These are phyloP conservation scores for Talaromyces piceae DNA, from an alignment of 2,329 filamentous ascomycete genomes.

Conservation along the genomic window DNA sequence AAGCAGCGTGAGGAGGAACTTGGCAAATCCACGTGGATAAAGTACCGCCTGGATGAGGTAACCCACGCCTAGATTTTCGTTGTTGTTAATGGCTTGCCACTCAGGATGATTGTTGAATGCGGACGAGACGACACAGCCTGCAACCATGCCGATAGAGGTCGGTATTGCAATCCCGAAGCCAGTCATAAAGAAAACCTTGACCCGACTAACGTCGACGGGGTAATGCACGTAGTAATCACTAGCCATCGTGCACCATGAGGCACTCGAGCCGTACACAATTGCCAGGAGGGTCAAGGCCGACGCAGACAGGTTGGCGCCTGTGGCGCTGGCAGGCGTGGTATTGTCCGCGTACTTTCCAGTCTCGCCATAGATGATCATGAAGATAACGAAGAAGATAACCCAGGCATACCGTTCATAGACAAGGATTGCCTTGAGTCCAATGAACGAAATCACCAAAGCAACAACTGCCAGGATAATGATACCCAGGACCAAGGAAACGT, in stretches of 20 bases:
- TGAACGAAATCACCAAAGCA: slow-evolving; percentile 19
- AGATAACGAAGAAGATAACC: slow-evolving; percentile 26
- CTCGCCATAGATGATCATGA: slow-evolving; percentile 45
- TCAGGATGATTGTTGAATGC: slow-evolving; percentile 35
- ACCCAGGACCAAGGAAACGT: slow-evolving; percentile 18
- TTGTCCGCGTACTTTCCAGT: slow-evolving; percentile 37
- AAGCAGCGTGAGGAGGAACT: slow-evolving; percentile 34
- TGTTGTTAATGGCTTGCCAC: slow-evolving; percentile 36
- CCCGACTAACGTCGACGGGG: slow-evolving; percentile 38
- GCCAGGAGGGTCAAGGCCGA: slow-evolving; percentile 38
- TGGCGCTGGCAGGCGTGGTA: slow-evolving; percentile 25
- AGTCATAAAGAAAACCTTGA: slow-evolving; percentile 44
- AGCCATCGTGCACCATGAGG: slow-evolving; percentile 43
- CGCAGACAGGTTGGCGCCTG: slow-evolving; percentile 33
- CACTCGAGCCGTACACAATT: slow-evolving; percentile 43
- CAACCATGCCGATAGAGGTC: slow-evolving; percentile 44
- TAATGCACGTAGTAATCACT: slow-evolving; percentile 45
- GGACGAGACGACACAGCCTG: slow-evolving; percentile 39
- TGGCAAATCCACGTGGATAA: slow-evolving; percentile 41
- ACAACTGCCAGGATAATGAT: slow-evolving; percentile 24
- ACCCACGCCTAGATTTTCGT: slow-evolving; percentile 35
- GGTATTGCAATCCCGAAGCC: slow-evolving; percentile 43
- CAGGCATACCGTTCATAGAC: slow-evolving; percentile 26
- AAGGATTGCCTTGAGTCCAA: slow-evolving; percentile 22
- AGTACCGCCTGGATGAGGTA: slow-evolving; percentile 41